phyloP scores from a whole-genome alignment of 169 alveolate genomes.

The Plasmodium billcollinsi region DNA sequence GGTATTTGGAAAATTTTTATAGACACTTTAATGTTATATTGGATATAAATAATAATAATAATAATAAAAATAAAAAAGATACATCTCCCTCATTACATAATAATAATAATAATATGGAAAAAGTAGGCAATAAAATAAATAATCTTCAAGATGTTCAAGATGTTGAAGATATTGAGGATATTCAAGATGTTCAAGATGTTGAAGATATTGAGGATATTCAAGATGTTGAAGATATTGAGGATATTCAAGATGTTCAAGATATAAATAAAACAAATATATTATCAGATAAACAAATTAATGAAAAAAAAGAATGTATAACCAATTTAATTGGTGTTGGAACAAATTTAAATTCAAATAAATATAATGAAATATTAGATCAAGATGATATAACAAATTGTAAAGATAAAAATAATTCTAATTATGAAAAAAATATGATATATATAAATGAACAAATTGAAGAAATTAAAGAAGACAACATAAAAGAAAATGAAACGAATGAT shows the following conservation, averaged over 20 bases:
- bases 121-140: not conserved
- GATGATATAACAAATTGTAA: not conserved
- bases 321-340: not conserved
- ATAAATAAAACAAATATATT: not conserved
- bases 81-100: not conserved
- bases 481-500: not conserved
- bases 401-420: not conserved
- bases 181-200: too few species aligned
- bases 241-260: not conserved
- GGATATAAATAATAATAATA: slow-evolving; percentile 8
- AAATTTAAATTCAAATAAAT: slow-evolving; percentile 4
- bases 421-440: not conserved
- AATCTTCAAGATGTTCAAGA: not conserved
- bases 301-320: not conserved
- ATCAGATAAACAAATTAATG: not conserved
- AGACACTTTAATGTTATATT: slow-evolving; percentile 39
- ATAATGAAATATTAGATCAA: not conserved
- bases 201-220: too few species aligned
- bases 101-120: not conserved
- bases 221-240: too few species aligned
- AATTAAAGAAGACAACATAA: not conserved
- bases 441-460: slow-evolving; percentile 1
- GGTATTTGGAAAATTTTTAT: slow-evolving; percentile 44
- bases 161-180: too few species aligned
- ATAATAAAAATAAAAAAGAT: not conserved